Conservation (phyloP, 441 rosid genomes). For the Pelargonium australe region DNA sequence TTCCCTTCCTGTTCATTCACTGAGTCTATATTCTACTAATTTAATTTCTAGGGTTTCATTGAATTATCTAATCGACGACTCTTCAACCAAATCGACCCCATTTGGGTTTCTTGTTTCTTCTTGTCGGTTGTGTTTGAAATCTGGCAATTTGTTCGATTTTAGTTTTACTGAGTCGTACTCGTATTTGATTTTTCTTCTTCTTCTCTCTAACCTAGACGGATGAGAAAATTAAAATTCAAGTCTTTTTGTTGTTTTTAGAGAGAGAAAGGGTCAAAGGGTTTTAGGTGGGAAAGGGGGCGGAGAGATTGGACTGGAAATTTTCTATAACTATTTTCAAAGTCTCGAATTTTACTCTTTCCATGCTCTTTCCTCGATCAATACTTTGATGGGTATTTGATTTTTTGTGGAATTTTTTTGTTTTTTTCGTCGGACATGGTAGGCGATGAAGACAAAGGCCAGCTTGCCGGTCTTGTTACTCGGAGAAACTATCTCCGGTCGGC, state of each 20-base stretch:
- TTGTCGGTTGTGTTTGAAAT: slow-evolving; percentile 19
- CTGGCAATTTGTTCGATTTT: slow-evolving; percentile 2
- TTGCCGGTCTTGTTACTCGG: slow-evolving; percentile 29
- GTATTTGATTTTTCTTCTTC: slow-evolving; percentile 41
- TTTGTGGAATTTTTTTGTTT: slow-evolving; percentile 22
- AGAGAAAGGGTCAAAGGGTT: slow-evolving; percentile 30
- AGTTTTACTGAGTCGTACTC: slow-evolving; percentile 40
- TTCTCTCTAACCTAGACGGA: slow-evolving; percentile 2
- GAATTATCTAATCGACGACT: no score
- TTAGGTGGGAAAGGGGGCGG: slow-evolving; percentile 27
- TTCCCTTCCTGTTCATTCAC: slow-evolving; percentile 14
- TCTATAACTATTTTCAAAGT: slow-evolving; percentile 24
- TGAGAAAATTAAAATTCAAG: not conserved
- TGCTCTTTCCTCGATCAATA: slow-evolving; percentile 35
- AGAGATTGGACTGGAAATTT: slow-evolving; percentile 16
- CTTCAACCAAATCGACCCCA: not conserved
- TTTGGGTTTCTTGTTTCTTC: slow-evolving; percentile 10
- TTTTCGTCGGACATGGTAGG: slow-evolving; percentile 37
- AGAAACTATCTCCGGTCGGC: slow-evolving; percentile 51
- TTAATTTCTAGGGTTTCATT: no score
- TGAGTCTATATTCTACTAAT: not conserved
- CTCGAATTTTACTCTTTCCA: slow-evolving; percentile 24
- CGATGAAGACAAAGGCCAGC: slow-evolving; percentile 37
- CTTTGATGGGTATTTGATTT: slow-evolving; percentile 30
- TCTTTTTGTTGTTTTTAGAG: not conserved